Conservation (phyloP, 139 green algal genomes). For the Ettlia oleoabundans region DNA sequence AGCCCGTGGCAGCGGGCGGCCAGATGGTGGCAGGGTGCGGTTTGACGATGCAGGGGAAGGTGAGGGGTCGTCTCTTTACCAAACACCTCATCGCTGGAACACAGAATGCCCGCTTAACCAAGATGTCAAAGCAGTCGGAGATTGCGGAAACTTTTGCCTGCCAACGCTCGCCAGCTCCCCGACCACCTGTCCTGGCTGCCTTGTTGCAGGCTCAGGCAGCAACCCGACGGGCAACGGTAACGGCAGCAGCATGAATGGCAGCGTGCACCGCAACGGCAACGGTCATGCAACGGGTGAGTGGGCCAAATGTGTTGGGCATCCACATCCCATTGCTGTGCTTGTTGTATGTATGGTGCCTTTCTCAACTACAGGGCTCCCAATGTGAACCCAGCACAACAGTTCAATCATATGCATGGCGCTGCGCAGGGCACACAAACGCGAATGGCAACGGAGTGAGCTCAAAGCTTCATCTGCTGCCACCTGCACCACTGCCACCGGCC, state of each 20-base stretch:
- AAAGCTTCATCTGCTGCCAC: slow-evolving; percentile 22
- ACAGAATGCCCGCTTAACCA: no score
- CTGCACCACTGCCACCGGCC: not conserved
- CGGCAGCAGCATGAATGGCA: slow-evolving; percentile 41
- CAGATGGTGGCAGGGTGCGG: not conserved
- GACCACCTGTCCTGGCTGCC: no score
- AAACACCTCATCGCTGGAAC: no score
- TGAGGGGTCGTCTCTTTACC: no score
- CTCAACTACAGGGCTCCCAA: no score
- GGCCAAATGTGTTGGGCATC: no score
- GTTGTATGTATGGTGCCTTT: no score
- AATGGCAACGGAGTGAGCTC: slow-evolving; percentile 31
- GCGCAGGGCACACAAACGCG: slow-evolving; percentile 19
- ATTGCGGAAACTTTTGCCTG: no score
- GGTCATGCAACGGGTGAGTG: not conserved
- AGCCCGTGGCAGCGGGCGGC: not conserved
- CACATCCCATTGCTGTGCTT: no score
- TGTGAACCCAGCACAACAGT: not conserved
- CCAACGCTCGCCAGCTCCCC: no score
- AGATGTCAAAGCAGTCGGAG: no score
- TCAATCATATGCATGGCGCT: not conserved
- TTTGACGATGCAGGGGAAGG: no score
- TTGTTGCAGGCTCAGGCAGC: slow-evolving; percentile 15
- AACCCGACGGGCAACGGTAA: slow-evolving; percentile 39
- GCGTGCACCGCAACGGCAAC: slow-evolving; percentile 19